Evolutionary conservation across 2,329 filamentous ascomycete species (phyloP), one percentile per base, ranked within the genome.

Genomic region (Fusarium fracticaudum): DNA sequence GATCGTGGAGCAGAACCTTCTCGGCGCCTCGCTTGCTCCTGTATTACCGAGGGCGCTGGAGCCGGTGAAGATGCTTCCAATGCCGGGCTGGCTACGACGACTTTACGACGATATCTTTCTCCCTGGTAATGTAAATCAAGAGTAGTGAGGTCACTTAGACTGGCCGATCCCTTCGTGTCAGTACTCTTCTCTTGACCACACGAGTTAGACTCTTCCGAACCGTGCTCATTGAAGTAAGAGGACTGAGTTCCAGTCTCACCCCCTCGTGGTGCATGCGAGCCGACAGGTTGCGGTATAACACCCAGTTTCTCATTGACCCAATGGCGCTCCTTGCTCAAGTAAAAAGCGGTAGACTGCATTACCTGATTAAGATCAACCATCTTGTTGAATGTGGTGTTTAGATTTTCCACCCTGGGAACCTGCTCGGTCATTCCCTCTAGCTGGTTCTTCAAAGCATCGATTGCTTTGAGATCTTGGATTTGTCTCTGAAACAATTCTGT

Each of bases 1-100:
- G 83, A 81, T 3, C 79, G 80, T 11, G 81, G 79, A 20, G 73
- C 69, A 9, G 47, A 67, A 7, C 75, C 74, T 55, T 79, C 80
- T 40, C 83, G 77, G 35, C 83, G 79, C 29, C 79, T 79, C 18
- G 74, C 71, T 67, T 84, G 81, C 67, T 85, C 83, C 53, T 85
- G 80, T 51, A 79, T 69, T 38, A 84, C 64, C 2, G 83, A 83
- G n/a, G 76, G 80, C 11, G 80, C 78, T 11, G 69, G 71, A 6
- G 71, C 77, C 6, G 77, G 77, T 14, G 75, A 76, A n/a, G 65
- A 24, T 8, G 62, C 53, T 35, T 75, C 64, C 12, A 64, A 54
- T 35, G 70, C 71, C 3, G 82, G 82, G 54, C 81, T 82, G 44
- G 79, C 67, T n/a, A 84, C 78, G 29, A 79, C 69, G 12, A 84